Base-by-base conservation (phyloP, 768 basidiomycete species). In the Sarcomyxa edulis region DNA sequence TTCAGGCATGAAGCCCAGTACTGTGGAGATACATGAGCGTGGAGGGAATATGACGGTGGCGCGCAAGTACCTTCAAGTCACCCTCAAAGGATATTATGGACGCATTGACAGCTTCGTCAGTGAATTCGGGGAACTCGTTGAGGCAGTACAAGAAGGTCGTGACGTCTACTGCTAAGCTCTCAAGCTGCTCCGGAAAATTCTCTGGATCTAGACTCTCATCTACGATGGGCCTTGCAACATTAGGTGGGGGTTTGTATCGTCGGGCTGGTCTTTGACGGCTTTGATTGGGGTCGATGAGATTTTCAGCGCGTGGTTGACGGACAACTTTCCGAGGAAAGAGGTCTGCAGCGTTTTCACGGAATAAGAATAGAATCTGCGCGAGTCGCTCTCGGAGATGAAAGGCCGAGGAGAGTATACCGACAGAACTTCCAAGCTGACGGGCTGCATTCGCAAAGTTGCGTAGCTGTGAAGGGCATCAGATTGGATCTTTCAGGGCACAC, bases 111-210 rank as follows among this genome's bases (percentile, higher is more conserved):
- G 74, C 76, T 47, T 88, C 83, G 36, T 86, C 81, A 19, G 72
- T 77, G 48, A 84, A 84, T 52, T 86, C 85, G 1, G 84, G 84
- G 46, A 88, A 86, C 51, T 87, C 84, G 40, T 86, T 84, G 45
- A 88, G 56, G 47, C 79, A 80, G 32, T 78, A 68, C 42, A 84
- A 56, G 49, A 88, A 88, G 0, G 76, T 80, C 15, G 66, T 74
- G 10, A 87, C 74, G 39, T 81, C 82, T n/a, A 63, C 64, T 3
- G 83, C 81, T 25, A 87, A 62, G 21, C 60, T 58, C 44, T 77
- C 72, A 35, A 88, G 57, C 50, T 86, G 78, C 20, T 69, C 64
- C 0, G 85, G 84, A 47, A 86, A 81, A 39, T 68, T 68, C 52
- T 84, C 82, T 18, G 71, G 65, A 44, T 84, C 80, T 15, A 84